Evolutionary conservation across 1,139 yeast genomes (phyloP).

Genomic region (Scheffersomyces parashehatae): DNA sequence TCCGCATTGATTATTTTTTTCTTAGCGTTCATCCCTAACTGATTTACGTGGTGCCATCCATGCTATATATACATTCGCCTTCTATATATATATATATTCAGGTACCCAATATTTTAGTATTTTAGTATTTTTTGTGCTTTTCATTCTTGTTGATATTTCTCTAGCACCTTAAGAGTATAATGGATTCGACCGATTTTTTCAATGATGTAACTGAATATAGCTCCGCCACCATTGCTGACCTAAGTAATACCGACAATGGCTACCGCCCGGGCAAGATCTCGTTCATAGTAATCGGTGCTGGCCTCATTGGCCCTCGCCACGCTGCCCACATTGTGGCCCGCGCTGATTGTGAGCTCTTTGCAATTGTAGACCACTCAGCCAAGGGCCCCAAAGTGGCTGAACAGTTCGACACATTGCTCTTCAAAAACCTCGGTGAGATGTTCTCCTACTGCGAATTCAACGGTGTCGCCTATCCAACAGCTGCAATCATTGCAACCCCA

Average conservation of each 20-base stretch:
- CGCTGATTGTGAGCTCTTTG: slow-evolving; percentile 30
- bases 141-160: not conserved
- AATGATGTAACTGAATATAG: slow-evolving; percentile 9
- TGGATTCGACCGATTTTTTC: slow-evolving; percentile 7
- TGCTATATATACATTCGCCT: not conserved
- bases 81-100: not conserved
- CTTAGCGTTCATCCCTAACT: too few relatives aligned
- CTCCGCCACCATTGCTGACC: slow-evolving; percentile 2
- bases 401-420: slow-evolving; percentile 25
- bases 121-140: not conserved
- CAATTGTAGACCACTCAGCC: slow-evolving; percentile 40
- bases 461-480: slow-evolving; percentile 32
- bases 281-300: slow-evolving; percentile 23
- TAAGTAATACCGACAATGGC: not conserved
- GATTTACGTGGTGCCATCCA: not conserved
- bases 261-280: slow-evolving; percentile 6
- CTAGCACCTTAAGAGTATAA: slow-evolving; percentile 1
- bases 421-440: slow-evolving; percentile 27
- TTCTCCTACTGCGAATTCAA: slow-evolving; percentile 26
- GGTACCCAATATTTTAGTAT: too few relatives aligned
- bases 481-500: slow-evolving; percentile 47
- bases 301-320: slow-evolving; percentile 27
- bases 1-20: too few relatives aligned
- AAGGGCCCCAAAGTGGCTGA: slow-evolving; percentile 38
- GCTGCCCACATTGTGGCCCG: slow-evolving; percentile 23